Percentiles rank a stretch among this genome's conserved stretches.
Conservation (phyloP, 2,329 filamentous ascomycete genomes). For the Fusarium decemcellulare region DNA sequence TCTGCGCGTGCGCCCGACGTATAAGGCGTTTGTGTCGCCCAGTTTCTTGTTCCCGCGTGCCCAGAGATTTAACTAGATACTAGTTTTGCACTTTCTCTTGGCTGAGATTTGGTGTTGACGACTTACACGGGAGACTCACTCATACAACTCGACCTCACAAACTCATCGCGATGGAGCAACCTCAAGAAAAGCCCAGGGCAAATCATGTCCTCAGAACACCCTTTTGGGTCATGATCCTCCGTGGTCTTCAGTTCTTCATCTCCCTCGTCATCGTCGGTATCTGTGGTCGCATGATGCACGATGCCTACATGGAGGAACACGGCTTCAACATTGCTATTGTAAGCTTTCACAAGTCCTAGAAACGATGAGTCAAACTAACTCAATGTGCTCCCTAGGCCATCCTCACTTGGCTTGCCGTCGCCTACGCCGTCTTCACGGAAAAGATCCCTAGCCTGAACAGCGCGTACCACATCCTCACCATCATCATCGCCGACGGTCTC, state of each 20-base stretch:
- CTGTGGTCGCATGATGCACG: slow-evolving; percentile 56
- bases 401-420: slow-evolving; percentile 61
- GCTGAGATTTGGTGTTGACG: neutral
- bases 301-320: slow-evolving; percentile 39
- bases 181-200: slow-evolving; percentile 17
- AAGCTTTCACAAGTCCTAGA: neutral
- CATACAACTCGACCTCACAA: neutral
- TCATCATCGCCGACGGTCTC: slow-evolving; percentile 59
- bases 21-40: slow-evolving; percentile 21
- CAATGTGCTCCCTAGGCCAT: slow-evolving; percentile 51
- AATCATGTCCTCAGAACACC: slow-evolving; percentile 58
- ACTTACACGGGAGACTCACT: slow-evolving; percentile 10
- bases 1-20: neutral
- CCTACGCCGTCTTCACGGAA: slow-evolving; percentile 59
- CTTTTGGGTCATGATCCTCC: slow-evolving; percentile 58
- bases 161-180: slow-evolving; percentile 37
- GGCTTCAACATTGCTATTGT: slow-evolving; percentile 40
- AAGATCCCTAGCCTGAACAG: slow-evolving; percentile 52
- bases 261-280: slow-evolving; percentile 61
- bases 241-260: slow-evolving; percentile 58
- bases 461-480: slow-evolving; percentile 61
- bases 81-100: neutral
- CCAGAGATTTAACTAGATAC: neutral
- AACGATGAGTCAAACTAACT: slow-evolving; percentile 7
- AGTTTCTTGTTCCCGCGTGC: neutral